These are phyloP conservation scores for Yamadazyma nakazawae DNA, from an alignment of 805 yeast species.

Conservation along the genomic window DNA sequence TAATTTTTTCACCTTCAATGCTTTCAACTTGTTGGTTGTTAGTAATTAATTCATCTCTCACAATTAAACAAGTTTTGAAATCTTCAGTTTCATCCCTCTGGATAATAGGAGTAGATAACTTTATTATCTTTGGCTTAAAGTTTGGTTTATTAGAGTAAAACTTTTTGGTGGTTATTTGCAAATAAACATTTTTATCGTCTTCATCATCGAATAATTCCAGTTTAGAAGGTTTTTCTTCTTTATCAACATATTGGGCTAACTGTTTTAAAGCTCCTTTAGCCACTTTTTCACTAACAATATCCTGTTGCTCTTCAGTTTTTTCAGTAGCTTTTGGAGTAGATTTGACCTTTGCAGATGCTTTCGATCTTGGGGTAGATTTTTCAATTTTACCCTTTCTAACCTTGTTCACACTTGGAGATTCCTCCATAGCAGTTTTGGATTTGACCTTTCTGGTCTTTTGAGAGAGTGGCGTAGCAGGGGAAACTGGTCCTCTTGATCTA, in stretches of 20 bases:
- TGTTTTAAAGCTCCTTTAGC: conserved; percentile 56
- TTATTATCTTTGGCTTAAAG: conserved; percentile 52
- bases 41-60: conserved; percentile 57
- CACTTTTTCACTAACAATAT: conserved; percentile 19
- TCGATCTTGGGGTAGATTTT: conserved; percentile 10
- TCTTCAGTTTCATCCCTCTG: conserved; percentile 32
- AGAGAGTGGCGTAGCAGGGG: conserved; percentile 26
- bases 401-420: conserved; percentile 23
- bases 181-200: conserved; percentile 50
- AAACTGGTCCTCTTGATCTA: conserved; percentile 26
- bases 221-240: conserved; percentile 24
- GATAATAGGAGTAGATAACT: conserved; percentile 46
- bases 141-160: conserved; percentile 58
- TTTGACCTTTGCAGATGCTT: conserved; percentile 4
- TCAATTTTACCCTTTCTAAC: conserved; percentile 17
- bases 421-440: conserved; percentile 18
- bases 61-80: conserved; percentile 59
- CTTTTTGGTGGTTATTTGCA: conserved; percentile 64
- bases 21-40: conserved; percentile 40
- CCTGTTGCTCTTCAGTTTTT: background rate
- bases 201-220: conserved; percentile 49
- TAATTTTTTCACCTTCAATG: conserved; percentile 46
- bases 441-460: conserved; percentile 22
- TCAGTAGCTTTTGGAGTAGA: conserved; percentile 33
- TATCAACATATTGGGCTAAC: conserved; percentile 55